Evolutionary conservation across 139 green algal species (phyloP), one percentile per base, ranked within the genome.

Genomic region (Limnomonas spitsbergensis): DNA sequence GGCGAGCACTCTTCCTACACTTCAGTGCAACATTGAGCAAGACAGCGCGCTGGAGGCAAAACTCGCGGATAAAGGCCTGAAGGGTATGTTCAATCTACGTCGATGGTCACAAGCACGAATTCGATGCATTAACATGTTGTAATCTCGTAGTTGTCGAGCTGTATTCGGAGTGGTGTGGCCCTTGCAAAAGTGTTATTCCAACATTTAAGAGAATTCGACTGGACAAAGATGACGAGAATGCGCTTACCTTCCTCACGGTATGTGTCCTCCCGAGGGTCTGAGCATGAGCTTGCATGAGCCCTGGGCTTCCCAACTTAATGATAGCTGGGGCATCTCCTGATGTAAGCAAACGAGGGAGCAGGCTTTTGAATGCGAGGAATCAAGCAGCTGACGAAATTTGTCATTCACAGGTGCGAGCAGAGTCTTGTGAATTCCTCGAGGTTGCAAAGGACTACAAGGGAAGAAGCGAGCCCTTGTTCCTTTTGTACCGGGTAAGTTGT

Each of bases 191-290:
- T 54, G 82, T 91, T 0, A 38, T 90, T 29, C 88, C 88, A 2
- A 88, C 81, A 0, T 86, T 89, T 40, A 87, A 88, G 35, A 70
- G 87, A 40, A 88, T 92, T 27, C 78, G 86, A 4, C 35, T 89
- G 3, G 88, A 92, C 54, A 88, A 88, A 36, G 88, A 92, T 71
- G 87, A 92, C n/a, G 88, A 92, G 74, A 78, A 70, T n/a, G 81
- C 85, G 0, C 77, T 92, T 37, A 82, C 81, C 2, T 90, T 92
- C 67, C 47, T 92, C 1, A 84, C 79, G 40, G 88, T 91, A 53
- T 38, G 75, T 38, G n/a, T n/a, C n/a, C n/a, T n/a, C n/a, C n/a
- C n/a, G n/a, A n/a, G n/a, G n/a, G n/a, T n/a, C n/a, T n/a, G n/a
- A n/a, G n/a, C n/a, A n/a, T n/a, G n/a, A n/a, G n/a, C n/a, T n/a